Evolutionary conservation across 768 basidiomycete species (phyloP), one percentile per base, ranked within the genome.

Genomic region (Leccinum incarnatum): DNA sequence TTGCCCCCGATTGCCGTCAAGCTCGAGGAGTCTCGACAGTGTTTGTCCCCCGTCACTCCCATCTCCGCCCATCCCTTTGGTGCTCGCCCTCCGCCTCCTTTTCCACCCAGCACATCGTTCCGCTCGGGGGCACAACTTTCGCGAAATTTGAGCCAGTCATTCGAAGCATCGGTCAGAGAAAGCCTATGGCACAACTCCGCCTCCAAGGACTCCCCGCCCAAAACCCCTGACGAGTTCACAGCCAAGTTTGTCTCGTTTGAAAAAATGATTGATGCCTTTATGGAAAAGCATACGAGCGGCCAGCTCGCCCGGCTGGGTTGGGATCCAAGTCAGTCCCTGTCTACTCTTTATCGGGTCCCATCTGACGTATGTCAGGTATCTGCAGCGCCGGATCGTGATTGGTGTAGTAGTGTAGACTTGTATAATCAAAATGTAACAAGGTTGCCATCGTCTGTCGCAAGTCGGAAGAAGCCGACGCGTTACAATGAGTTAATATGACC

Each of bases 1-100:
- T 51, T 74, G 30, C 72, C 72, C 0, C 66, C 67, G 25, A 74
- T 72, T 34, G 67, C 66, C 9, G 61, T 74, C 51, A 72, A 72
- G 57, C 27, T 60, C 11, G 72, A 72, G n/a, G 69, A 69, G 0
- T 1, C 23, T 12, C 50, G 50, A 46, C 55, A 46, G 14, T 56
- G 37, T 27, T 12, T 55, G 2, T 59, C 52, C 0, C 60, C 61
- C 17, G 29, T 55, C 21, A 25, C 51, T 15, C 36, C 55, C 17
- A 17, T 47, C 36, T 23, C 48, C 30, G 25, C 23, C 11, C 12
- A 37, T 8, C 15, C 51, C 5, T 55, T 61, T 15, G 54, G 60
- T 0, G 49, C 45, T 9, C 23, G 55, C 1, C 54, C 67, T 4
- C 55, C 67, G 1, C 27, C 62, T 23, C 21, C 51, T 5, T 29